Conservation (phyloP, 2,329 filamentous ascomycete species). For the Cladorrhinum sp. region DNA sequence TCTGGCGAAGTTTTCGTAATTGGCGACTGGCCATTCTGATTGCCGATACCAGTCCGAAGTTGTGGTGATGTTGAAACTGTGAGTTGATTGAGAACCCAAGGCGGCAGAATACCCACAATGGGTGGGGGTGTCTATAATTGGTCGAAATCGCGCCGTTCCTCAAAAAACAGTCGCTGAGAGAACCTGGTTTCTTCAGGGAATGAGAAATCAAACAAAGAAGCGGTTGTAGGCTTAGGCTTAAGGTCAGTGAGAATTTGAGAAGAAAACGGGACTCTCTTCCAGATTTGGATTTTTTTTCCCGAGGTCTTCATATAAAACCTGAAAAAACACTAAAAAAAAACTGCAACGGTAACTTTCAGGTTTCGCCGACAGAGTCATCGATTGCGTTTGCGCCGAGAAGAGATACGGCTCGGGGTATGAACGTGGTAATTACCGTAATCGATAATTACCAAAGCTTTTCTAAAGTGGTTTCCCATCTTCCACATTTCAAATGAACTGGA, state of each 20-base stretch:
- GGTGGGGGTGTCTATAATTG: neutral
- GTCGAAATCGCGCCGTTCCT: neutral
- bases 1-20: conserved; percentile 50
- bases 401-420: neutral
- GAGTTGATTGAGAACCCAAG: neutral
- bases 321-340: no score
- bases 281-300: no score
- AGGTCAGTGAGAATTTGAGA: neutral
- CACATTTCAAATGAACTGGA: no score
- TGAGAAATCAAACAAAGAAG: no score
- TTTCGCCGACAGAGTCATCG: conserved; percentile 10
- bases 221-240: no score
- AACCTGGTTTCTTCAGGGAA: no score
- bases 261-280: no score
- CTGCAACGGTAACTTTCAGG: neutral
- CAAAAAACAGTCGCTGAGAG: neutral
- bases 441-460: no score
- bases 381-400: neutral
- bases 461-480: no score
- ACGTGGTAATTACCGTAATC: neutral
- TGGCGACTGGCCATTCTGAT: conserved; percentile 49
- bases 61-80: neutral
- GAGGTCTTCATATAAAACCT: no score
- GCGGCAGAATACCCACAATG: neutral
- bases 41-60: neutral